Evolutionary conservation across 192 early-diverging fungal species (phyloP).

Genomic region (Rhizoclosmatium globosum): DNA sequence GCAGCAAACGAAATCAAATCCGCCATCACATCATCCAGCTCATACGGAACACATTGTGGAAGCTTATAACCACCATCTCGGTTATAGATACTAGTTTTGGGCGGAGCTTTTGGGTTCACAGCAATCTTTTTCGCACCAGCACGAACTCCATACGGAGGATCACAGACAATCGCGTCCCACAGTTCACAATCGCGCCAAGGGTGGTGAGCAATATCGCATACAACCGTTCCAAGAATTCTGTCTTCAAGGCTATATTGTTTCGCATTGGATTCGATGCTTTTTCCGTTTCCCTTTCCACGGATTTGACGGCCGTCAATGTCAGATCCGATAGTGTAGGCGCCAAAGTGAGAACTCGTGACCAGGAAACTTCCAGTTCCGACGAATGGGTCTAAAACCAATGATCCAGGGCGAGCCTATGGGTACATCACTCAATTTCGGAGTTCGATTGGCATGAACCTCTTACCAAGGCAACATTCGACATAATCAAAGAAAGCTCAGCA

Average conservation of each 20-base stretch:
- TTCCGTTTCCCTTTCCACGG: conserved; percentile 72
- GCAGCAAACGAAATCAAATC: conserved; percentile 90
- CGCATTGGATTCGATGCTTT: conserved; percentile 70
- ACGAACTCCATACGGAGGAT: conserved; percentile 96
- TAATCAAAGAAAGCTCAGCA: conserved; percentile 94
- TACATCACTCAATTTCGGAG: not conserved
- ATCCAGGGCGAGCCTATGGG: conserved; percentile 65
- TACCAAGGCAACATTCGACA: conserved; percentile 94
- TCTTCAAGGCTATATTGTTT: conserved; percentile 80
- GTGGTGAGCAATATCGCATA: conserved; percentile 86
- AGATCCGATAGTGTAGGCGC: conserved; percentile 87
- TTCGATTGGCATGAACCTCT: conserved; percentile 7
- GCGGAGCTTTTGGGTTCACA: conserved; percentile 51
- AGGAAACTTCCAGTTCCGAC: conserved; percentile 95
- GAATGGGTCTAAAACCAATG: conserved; percentile 94
- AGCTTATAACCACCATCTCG: conserved; percentile 66
- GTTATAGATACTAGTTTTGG: conserved; percentile 42
- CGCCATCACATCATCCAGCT: conserved; percentile 87
- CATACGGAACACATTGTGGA: conserved; percentile 94
- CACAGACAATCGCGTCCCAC: conserved; percentile 93
- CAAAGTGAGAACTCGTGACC: conserved; percentile 93
- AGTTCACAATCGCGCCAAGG: conserved; percentile 71
- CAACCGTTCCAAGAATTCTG: conserved; percentile 81
- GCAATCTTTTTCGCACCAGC: conserved; percentile 95
- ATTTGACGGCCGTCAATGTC: conserved; percentile 99